Evolutionary conservation across 2,329 filamentous ascomycete genomes (phyloP), one percentile per base, ranked within the genome.

Genomic region (Pseudocercospora cruenta): DNA sequence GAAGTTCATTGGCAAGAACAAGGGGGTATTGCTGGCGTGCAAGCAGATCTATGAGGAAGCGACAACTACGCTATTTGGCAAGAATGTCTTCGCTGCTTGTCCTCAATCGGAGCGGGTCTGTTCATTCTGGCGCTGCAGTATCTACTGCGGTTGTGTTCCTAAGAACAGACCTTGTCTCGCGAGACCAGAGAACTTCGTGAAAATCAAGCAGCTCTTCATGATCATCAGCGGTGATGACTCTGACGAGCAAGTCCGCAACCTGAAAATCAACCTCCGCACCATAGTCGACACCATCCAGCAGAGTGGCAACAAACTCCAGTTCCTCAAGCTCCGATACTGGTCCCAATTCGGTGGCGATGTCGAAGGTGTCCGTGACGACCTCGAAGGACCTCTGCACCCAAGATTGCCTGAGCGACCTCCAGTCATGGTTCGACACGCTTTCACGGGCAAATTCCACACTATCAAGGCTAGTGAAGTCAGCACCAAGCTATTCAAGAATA

Each of bases 221-320:
- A 31, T 66, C 19, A 60, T 67, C 28, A 59, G 36, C 9, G 33
- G 61, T n/a, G 21, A 19, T 16, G n/a, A 58, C 3, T 45, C 39
- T 45, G 14, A 16, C 14, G 28, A 58, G 14, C 22, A 14, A 22
- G 49, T 47, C 31, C 7, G 22, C 58, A 62, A 51, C 28, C 28
- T 68, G 6, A 28, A 49, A 24, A 26, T 16, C 24, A 67, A 67
- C 55, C 54, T 67, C 62, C 51, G 47, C 21, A 85, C 28, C 28
- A 61, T 69, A 26, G 62, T 61, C 45, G 19, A 47, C 59, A 65
- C 22, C 16, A 54, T 69, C 36, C 6, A 21, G 8, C 28, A 59
- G 24, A 28, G 26, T 19, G 54, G 54, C 4, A 53, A 33, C 24
- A 51, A 67, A 28, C 54, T 69, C 22, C 55, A 59, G 21, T 63